Evolutionary conservation across 2,329 filamentous ascomycete genomes (phyloP), one percentile per base, ranked within the genome.

Genomic region (Sarocladiaceae sp.): DNA sequence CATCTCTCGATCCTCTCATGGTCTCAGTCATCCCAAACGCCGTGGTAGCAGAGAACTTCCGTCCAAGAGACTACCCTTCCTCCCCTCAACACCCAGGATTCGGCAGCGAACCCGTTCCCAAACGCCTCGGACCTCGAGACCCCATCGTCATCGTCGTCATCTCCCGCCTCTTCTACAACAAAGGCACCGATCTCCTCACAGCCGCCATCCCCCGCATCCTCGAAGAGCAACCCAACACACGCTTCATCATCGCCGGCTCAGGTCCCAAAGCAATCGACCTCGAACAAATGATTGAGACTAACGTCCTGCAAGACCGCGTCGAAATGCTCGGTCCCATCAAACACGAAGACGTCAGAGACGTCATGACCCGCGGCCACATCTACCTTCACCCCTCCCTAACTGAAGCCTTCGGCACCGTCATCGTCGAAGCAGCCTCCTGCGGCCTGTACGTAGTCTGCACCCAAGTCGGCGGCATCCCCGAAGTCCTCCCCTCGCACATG

Each of bases 11-110:
- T 63, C 95, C 94, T 2, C 76, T 96, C 22, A 97, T 97, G 86
- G 94, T 99, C 20, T 97, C 93, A 0, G 94, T 96, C 33, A 97
- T 99, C 54, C 94, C 94, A 13, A 99, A 99, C 60, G 94, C 94
- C 10, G 89, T 99, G 2, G 95, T 99, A 1, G 92, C 95, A 11
- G 92, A 96, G 63, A 96, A 97, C 71, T 99, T 99, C 64, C 83
- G 86, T 50, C 94, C 93, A 0, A 59, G 76, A 64, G 61, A 71
- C 62, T 59, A 66, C 68, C 55, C 74, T 64, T 56, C 70, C 53
- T 55, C 65, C 26, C 58, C 67, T 17, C 18, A 37, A 35, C 59
- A 64, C 54, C 54, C 59, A 6, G 56, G 61, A 18, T 75, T 77
- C 54, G 62, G 65, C 40, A 72, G 68, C 46, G 73, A 72, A 59